Evolutionary conservation across 148 eudicot genomes (phyloP).

Genomic region (Polygonum aviculare): DNA sequence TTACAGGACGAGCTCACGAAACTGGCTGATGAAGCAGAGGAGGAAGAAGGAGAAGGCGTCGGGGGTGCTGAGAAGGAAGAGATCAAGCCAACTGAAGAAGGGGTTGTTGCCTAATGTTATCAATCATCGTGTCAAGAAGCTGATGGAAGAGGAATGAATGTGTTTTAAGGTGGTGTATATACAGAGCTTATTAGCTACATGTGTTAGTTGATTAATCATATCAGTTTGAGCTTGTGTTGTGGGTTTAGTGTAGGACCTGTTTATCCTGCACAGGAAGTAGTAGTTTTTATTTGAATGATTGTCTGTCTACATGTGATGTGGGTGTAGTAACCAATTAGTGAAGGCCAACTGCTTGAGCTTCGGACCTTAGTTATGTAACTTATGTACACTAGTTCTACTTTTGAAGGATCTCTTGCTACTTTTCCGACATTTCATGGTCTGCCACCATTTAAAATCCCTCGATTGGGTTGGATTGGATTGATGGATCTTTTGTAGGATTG

Average conservation of each 20-base stretch:
- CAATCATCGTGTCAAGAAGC: neutral
- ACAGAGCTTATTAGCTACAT: slow-evolving; percentile 5
- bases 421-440: slow-evolving; percentile 1
- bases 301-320: neutral
- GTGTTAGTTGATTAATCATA: neutral
- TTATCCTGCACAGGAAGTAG: slow-evolving; percentile 3
- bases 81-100: slow-evolving; percentile 10
- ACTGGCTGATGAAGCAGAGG: slow-evolving; percentile 78
- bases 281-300: neutral
- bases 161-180: slow-evolving; percentile 5
- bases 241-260: slow-evolving; percentile 2
- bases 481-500: too few species aligned
- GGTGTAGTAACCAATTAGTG: neutral
- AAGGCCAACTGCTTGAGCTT: slow-evolving; percentile 5
- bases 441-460: neutral
- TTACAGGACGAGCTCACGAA: slow-evolving; percentile 92
- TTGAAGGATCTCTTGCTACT: neutral
- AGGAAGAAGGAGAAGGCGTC: slow-evolving; percentile 61
- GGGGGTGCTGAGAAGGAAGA: neutral
- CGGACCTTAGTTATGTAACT: neutral
- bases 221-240: neutral
- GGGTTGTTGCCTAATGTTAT: neutral
- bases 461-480: too few species aligned
- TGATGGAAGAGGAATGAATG: neutral
- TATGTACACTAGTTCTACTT: neutral